These are phyloP conservation scores for Stemphylium beticola DNA, from an alignment of 2,329 filamentous ascomycete species.

Conservation along the genomic window DNA sequence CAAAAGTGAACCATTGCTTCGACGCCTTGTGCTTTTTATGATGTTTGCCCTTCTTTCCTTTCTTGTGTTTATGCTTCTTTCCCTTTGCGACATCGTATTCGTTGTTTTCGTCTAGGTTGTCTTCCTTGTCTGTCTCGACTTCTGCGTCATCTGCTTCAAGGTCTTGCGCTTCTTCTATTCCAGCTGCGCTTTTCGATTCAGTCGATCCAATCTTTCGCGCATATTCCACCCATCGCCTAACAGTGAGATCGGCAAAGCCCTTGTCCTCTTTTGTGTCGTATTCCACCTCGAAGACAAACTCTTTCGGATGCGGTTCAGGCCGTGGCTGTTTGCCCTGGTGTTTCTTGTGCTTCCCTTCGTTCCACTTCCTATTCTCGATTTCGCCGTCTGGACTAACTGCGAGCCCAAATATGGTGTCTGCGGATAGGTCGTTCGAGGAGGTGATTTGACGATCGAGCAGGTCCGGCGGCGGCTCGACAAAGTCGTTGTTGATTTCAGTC, in stretches of 20 bases:
- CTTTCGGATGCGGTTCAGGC: constrained; percentile 63
- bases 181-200: constrained; percentile 25
- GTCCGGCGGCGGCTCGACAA: constrained; percentile 38
- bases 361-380: constrained; percentile 58
- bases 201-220: constrained; percentile 76
- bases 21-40: constrained; percentile 54
- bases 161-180: constrained; percentile 23
- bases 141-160: constrained; percentile 15
- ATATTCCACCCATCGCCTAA: constrained; percentile 78
- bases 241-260: constrained; percentile 82
- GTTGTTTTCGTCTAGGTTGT: constrained; percentile 23
- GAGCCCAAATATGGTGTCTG: constrained; percentile 33
- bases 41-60: constrained; percentile 61
- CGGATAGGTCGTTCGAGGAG: constrained; percentile 15
- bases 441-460: background rate
- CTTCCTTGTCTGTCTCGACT: background rate
- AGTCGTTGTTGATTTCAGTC: constrained; percentile 83
- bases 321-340: constrained; percentile 56
- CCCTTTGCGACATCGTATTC: constrained; percentile 38
- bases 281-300: constrained; percentile 79
- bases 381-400: constrained; percentile 35
- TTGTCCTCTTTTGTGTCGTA: constrained; percentile 83
- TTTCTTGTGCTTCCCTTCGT: constrained; percentile 69
- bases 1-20: constrained; percentile 78
- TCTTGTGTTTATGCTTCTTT: constrained; percentile 57